These are phyloP conservation scores for Penicillium sp. DNA, from an alignment of 2,329 filamentous ascomycete species.

Conservation along the genomic window DNA sequence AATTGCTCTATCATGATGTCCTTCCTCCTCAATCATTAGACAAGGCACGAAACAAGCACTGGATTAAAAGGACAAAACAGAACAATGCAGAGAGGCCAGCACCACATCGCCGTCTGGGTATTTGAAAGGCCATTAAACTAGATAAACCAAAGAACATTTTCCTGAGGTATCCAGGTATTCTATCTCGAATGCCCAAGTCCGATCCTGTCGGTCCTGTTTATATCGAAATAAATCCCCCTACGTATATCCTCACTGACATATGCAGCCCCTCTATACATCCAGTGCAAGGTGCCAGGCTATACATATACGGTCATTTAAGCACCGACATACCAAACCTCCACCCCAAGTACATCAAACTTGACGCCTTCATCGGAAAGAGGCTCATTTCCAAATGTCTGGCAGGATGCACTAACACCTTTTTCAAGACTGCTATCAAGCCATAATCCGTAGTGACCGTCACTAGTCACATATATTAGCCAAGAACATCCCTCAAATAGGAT, in stretches of 20 bases:
- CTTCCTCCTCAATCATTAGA: too few species aligned
- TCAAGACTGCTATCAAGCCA: conserved; percentile 89
- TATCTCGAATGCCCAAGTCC: neutral
- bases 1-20: neutral
- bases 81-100: neutral
- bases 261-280: neutral
- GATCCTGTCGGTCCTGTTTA: neutral
- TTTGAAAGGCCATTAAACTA: conserved; percentile 10
- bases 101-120: conserved; percentile 12
- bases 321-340: conserved; percentile 92
- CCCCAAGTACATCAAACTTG: conserved; percentile 86
- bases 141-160: neutral
- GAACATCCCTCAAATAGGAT: neutral
- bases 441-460: conserved; percentile 83
- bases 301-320: conserved; percentile 24
- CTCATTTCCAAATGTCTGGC: conserved; percentile 93
- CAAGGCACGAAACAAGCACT: neutral
- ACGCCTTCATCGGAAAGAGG: conserved; percentile 86
- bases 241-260: neutral
- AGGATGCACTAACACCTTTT: conserved; percentile 76
- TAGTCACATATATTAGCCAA: conserved; percentile 18
- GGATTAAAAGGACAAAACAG: neutral
- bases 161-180: neutral
- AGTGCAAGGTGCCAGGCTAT: neutral
- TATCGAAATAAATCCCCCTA: neutral